Evolutionary conservation across 73 alveolate genomes (phyloP), one percentile per base, ranked within the genome.

Genomic region (Tetrahymena borealis): DNA sequence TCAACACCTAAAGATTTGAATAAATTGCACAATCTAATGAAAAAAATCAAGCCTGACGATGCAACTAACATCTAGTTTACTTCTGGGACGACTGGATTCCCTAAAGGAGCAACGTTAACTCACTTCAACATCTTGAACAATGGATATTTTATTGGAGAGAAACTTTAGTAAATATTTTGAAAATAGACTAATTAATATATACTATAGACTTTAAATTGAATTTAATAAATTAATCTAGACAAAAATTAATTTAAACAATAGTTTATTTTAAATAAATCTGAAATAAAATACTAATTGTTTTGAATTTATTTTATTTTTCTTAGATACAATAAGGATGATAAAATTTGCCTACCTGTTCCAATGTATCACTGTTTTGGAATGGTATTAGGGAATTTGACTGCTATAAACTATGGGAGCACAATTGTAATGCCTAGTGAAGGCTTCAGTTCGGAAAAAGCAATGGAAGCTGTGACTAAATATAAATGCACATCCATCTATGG

Each of bases 291-390:
- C n/a, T n/a, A n/a, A n/a, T n/a, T n/a, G n/a, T n/a, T n/a, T n/a
- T n/a, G n/a, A n/a, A n/a, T n/a, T n/a, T n/a, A n/a, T n/a, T n/a
- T n/a, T n/a, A n/a, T n/a, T n/a, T n/a, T n/a, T n/a, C n/a, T n/a
- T 33, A 93, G 95, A n/a, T 92, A 79, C 24, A 96, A 97, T 24
- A 39, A 37, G 16, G 77, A 96, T n/a, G 98, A 96, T 77, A 79
- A 92, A 40, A 90, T 96, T 20, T 39, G 94, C 43, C 90, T 97
- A 40, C 94, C 99, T n/a, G 98, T 97, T 13, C 99, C 99, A 31
- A 96, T 97, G 16, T 97, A 97, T 92, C 99, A 97, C 35, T 97
- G 99, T 90, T 97, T 97, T 78, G 99, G 99, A 3, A 97, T 97
- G 99, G 99, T 97, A 7, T 42, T 97, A 35, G 99, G 99, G 13